Percentiles rank a stretch among this genome's conserved stretches.
Conservation (phyloP, 352 stramenopile genomes). For the Phytophthora foliorum region DNA sequence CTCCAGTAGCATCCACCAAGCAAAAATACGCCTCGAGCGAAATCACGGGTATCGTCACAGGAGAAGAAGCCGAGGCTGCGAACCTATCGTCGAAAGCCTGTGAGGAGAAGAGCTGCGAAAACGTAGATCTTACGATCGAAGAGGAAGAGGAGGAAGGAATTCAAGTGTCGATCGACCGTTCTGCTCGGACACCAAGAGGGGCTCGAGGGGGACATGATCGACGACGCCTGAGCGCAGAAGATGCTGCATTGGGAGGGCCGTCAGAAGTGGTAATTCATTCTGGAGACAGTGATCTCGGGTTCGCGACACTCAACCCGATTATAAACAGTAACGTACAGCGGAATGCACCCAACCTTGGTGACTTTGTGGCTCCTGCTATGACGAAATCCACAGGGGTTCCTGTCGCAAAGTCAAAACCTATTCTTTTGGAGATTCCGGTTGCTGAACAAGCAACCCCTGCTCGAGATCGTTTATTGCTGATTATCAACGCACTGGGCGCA, state of each 20-base stretch:
- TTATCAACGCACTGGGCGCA: conserved; percentile 71
- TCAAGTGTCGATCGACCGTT: conserved; percentile 54
- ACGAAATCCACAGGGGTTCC: conserved; percentile 33
- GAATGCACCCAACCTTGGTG: conserved; percentile 29
- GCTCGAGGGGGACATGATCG: conserved; percentile 5
- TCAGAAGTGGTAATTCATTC: conserved; percentile 84
- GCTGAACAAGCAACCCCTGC: conserved; percentile 28
- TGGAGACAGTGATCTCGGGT: conserved; percentile 70
- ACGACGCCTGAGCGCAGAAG: conserved; percentile 31
- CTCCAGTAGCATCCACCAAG: conserved; percentile 23
- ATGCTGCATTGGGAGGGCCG: conserved; percentile 35
- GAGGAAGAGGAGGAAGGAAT: conserved; percentile 68
- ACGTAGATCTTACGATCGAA: conserved; percentile 38
- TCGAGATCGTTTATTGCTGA: conserved; percentile 41
- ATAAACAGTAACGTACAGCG: conserved; percentile 39
- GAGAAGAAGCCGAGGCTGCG: conserved; percentile 21
- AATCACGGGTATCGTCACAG: conserved; percentile 31
- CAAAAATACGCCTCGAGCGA: conserved; percentile 30
- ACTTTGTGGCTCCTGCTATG: conserved; percentile 31
- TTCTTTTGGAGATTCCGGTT: conserved; percentile 62
- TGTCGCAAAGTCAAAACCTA: conserved; percentile 30
- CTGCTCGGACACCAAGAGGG: background rate
- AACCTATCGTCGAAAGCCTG: background rate
- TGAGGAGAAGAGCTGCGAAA: conserved; percentile 6
- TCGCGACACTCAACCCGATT: conserved; percentile 75